Percentiles rank a stretch among this genome's conserved stretches.
Evolutionary conservation across 163 green algal species (phyloP).

Genomic region (Volvox carteri): DNA sequence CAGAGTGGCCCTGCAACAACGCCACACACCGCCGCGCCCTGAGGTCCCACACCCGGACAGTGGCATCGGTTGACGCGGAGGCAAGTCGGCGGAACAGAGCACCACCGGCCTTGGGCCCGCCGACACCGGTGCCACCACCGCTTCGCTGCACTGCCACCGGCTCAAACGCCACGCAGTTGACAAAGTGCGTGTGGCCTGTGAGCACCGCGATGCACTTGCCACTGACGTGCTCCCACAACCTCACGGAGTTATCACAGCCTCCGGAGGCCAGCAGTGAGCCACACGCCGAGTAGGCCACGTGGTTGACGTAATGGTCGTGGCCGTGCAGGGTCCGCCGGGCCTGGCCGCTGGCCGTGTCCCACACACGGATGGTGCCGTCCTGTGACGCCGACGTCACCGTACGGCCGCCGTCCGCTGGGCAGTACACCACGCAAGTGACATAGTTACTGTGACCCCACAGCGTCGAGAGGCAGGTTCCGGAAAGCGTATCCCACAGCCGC

Average conservation of each 20-base stretch:
- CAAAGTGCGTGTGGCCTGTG: constrained; percentile 5
- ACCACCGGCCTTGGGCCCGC: background rate
- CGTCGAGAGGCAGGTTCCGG: background rate
- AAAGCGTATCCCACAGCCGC: constrained; percentile 13
- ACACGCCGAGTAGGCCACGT: background rate
- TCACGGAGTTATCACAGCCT: background rate
- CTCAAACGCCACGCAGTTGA: constrained; percentile 32
- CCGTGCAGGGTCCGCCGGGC: background rate
- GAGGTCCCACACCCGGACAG: constrained; percentile 20
- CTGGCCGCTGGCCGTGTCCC: background rate
- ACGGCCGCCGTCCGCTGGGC: background rate
- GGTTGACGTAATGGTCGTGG: constrained; percentile 36
- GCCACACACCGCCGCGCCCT: background rate
- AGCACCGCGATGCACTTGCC: constrained; percentile 12
- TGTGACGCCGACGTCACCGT: constrained; percentile 11
- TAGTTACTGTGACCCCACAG: constrained; percentile 44
- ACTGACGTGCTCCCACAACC: constrained; percentile 11
- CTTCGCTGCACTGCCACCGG: background rate
- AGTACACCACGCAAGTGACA: constrained; percentile 39
- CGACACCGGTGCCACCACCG: no score
- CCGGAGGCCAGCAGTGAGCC: background rate
- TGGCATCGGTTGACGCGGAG: constrained; percentile 25
- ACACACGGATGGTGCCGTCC: constrained; percentile 29
- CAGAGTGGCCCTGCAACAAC: constrained; percentile 4
- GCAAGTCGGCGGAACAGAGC: background rate